Percentiles rank a stretch among this genome's conserved stretches.
These are phyloP conservation scores for Forsythia suspensa DNA, from an alignment of 257 asterid genomes.

Conservation along the genomic window DNA sequence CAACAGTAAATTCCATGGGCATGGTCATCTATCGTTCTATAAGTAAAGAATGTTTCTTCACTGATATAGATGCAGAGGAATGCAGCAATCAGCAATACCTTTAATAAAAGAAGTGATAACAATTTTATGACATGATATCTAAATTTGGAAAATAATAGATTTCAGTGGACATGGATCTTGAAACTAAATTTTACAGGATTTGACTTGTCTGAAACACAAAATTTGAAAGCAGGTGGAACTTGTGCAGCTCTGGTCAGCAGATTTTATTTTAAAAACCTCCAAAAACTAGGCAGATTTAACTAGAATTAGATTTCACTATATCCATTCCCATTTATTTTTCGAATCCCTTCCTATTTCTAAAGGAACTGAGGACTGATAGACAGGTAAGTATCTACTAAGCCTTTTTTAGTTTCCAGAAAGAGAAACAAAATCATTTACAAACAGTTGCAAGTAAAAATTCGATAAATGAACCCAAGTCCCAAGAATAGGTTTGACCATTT, in stretches of 20 bases:
- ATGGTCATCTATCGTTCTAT: not conserved
- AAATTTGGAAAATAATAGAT: not conserved
- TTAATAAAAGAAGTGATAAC: not conserved
- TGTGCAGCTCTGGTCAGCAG: not conserved
- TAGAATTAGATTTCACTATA: too few species aligned
- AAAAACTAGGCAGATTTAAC: too few species aligned
- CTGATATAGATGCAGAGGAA: not conserved
- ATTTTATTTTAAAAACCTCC: not conserved
- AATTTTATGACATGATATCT: not conserved
- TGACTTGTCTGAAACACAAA: not conserved
- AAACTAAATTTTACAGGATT: not conserved
- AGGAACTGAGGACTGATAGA: not conserved
- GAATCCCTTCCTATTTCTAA: not conserved
- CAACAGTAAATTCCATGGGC: too few species aligned
- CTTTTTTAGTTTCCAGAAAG: not conserved
- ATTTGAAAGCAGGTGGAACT: conserved; percentile 2
- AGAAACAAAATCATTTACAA: not conserved
- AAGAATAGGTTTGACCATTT: not conserved
- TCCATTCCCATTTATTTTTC: not conserved
- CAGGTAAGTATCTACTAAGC: not conserved
- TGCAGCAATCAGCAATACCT: not conserved
- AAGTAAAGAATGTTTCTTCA: not conserved
- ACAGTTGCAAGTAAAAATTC: not conserved
- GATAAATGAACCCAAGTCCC: not conserved
- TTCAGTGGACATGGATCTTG: not conserved